These are phyloP conservation scores for Daldinia grandis DNA, from an alignment of 495 filamentous ascomycete genomes.

Conservation along the genomic window DNA sequence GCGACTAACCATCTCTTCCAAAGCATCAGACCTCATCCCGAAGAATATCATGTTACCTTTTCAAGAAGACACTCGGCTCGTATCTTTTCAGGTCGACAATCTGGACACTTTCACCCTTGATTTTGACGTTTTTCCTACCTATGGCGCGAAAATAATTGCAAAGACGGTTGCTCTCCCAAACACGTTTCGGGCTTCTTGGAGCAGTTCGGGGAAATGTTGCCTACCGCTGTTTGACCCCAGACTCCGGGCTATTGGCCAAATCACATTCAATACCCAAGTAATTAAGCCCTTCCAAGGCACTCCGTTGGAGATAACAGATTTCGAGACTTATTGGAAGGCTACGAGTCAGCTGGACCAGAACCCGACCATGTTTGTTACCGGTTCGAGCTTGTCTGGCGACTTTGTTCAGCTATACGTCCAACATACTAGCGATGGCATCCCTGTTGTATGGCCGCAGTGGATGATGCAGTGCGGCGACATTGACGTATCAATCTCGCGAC, in stretches of 20 bases:
- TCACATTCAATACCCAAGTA: conserved; percentile 91
- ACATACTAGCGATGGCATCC: conserved; percentile 83
- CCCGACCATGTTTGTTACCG: conserved; percentile 86
- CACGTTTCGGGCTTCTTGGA: conserved; percentile 76
- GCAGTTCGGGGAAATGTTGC: conserved; percentile 81
- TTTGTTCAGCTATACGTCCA: conserved; percentile 93
- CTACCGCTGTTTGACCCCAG: conserved; percentile 92
- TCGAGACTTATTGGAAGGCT: conserved; percentile 99
- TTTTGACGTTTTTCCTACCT: conserved; percentile 97
- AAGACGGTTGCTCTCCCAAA: conserved; percentile 90
- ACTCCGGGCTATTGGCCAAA: conserved; percentile 91
- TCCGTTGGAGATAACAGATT: conserved; percentile 94
- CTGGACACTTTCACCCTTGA: conserved; percentile 92
- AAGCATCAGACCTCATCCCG: conserved; percentile 93
- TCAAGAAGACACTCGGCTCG: conserved; percentile 89
- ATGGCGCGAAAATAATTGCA: conserved; percentile 95
- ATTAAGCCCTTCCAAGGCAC: conserved; percentile 97
- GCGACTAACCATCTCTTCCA: conserved; percentile 93
- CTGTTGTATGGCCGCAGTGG: conserved; percentile 86
- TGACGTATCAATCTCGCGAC: conserved; percentile 77
- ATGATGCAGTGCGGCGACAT: conserved; percentile 80
- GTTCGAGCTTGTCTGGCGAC: conserved; percentile 92
- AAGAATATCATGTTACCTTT: conserved; percentile 94
- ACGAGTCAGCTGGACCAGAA: conserved; percentile 88
- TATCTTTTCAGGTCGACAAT: conserved; percentile 96